These are phyloP conservation scores for Phaeoacremonium minimum DNA, from an alignment of 2,329 filamentous ascomycete species.

Conservation along the genomic window DNA sequence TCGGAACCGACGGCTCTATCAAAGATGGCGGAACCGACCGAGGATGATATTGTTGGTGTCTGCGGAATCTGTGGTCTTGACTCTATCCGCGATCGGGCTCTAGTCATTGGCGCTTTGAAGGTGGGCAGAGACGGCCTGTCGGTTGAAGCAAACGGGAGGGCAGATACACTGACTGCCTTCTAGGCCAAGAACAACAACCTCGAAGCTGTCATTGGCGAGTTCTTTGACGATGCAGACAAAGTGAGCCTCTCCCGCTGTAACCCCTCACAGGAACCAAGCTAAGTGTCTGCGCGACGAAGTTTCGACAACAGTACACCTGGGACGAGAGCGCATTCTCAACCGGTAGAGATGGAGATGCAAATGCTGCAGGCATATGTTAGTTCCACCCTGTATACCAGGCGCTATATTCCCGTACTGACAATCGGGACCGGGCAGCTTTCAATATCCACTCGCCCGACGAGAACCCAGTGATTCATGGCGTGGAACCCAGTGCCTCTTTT, in stretches of 20 bases:
- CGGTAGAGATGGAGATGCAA: conserved; percentile 46
- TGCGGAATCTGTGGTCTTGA: conserved; percentile 35
- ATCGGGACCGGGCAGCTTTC: conserved; percentile 38
- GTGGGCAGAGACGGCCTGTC: no score
- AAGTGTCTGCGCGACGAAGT: conserved; percentile 24
- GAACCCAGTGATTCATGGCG: conserved; percentile 34
- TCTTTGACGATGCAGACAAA: conserved; percentile 43
- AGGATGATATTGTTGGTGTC: conserved; percentile 31
- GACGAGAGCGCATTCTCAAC: conserved; percentile 49
- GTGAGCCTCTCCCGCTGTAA: conserved; percentile 15
- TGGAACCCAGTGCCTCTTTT: conserved; percentile 34
- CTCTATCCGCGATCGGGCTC: conserved; percentile 26
- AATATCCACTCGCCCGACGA: conserved; percentile 50
- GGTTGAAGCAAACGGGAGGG: no score
- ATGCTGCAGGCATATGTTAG: neutral
- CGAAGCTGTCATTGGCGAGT: conserved; percentile 46
- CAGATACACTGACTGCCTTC: neutral
- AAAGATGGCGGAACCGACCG: conserved; percentile 26
- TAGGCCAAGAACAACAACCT: conserved; percentile 41
- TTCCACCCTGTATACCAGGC: no score
- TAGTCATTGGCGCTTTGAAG: conserved; percentile 37
- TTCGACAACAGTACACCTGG: conserved; percentile 48
- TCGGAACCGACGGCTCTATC: no score
- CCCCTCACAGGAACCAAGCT: conserved; percentile 1
- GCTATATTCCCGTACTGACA: conserved; percentile 5